A percentile compares a stretch with the other conserved stretches of the same genome.
Conservation (phyloP, 805 yeast genomes). For the Candida rishiriensis region DNA sequence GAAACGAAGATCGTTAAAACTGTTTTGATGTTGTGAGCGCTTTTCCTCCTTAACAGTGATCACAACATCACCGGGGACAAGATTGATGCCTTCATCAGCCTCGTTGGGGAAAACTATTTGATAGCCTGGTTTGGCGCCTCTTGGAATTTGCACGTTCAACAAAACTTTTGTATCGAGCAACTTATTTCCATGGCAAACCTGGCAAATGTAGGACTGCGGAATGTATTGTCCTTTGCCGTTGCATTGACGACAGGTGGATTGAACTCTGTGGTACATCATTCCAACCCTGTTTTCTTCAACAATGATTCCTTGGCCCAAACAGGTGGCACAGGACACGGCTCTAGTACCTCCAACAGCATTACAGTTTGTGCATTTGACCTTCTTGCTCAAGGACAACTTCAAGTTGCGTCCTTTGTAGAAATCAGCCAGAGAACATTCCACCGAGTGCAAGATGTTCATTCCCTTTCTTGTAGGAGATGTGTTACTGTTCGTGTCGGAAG, state of each 20-base stretch:
- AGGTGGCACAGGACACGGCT: constrained; percentile 30
- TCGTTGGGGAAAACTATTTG: constrained; percentile 50
- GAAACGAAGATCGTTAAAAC: constrained; percentile 27
- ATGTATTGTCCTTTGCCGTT: constrained; percentile 37
- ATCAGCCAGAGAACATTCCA: constrained; percentile 50
- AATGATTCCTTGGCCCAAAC: constrained; percentile 40
- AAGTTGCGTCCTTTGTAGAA: constrained; percentile 53
- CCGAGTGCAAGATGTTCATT: constrained; percentile 51
- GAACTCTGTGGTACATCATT: constrained; percentile 37
- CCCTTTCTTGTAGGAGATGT: constrained; percentile 32
- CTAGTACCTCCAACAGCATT: constrained; percentile 46
- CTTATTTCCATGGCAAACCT: constrained; percentile 41
- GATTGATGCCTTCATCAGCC: constrained; percentile 59
- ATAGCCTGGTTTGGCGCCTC: constrained; percentile 54
- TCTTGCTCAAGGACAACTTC: constrained; percentile 51
- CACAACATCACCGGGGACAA: constrained; percentile 65
- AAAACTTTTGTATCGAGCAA: constrained; percentile 45
- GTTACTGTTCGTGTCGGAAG: background rate
- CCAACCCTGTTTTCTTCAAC: constrained; percentile 40
- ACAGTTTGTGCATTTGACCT: constrained; percentile 46
- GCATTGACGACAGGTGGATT: constrained; percentile 43
- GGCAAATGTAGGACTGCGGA: constrained; percentile 32
- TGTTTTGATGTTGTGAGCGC: background rate
- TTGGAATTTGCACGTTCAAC: constrained; percentile 47
- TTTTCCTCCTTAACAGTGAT: constrained; percentile 43